Percentiles rank a stretch among this genome's conserved stretches.
These are phyloP conservation scores for Talaromyces wortmannii DNA, from an alignment of 495 filamentous ascomycete species.

Conservation along the genomic window DNA sequence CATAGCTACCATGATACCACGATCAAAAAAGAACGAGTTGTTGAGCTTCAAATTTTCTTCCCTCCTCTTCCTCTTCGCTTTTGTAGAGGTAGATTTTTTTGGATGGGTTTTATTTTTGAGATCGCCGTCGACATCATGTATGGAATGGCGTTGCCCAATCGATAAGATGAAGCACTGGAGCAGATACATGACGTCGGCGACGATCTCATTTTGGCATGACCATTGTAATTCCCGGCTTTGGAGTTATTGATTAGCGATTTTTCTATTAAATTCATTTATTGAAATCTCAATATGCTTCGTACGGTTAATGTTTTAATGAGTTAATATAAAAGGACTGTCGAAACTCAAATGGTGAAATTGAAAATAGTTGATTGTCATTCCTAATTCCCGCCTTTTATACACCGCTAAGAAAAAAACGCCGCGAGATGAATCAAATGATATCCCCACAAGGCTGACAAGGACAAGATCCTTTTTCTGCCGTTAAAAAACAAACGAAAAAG, in stretches of 20 bases:
- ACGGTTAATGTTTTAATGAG: too few species aligned
- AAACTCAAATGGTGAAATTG: not conserved
- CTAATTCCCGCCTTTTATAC: not conserved
- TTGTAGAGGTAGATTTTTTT: not conserved
- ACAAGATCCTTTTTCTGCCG: not conserved
- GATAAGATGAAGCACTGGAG: too few species aligned
- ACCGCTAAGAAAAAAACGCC: not conserved
- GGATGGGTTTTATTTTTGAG: not conserved
- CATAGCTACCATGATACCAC: not conserved
- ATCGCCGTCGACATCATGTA: too few species aligned
- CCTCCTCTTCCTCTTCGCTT: not conserved
- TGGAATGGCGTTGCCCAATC: too few species aligned
- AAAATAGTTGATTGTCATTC: not conserved
- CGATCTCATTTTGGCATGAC: too few species aligned
- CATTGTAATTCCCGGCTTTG: too few species aligned
- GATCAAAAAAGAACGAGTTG: not conserved
- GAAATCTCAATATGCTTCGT: too few species aligned
- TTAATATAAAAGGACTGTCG: too few species aligned
- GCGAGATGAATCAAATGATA: not conserved
- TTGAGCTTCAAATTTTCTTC: not conserved
- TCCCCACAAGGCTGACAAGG: not conserved
- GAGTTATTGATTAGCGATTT: not conserved
- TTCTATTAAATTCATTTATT: not conserved
- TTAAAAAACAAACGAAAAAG: slow-evolving; percentile 16
- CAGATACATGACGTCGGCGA: too few species aligned